phyloP scores from a whole-genome alignment of 805 yeast genomes.

The Wickerhamomyces ciferrii region DNA sequence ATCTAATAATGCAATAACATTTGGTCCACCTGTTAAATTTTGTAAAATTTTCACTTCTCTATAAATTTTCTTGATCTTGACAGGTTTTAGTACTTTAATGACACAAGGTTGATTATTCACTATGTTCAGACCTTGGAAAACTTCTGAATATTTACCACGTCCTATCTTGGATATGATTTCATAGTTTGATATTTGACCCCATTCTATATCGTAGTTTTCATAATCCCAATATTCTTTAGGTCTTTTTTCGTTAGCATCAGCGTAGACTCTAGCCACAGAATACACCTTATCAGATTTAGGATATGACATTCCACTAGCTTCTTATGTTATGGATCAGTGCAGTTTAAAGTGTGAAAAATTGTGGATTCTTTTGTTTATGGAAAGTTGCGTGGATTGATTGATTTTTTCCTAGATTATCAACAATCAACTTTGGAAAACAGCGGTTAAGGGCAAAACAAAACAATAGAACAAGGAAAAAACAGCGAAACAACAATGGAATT shows the following conservation, averaged over 20 bases:
- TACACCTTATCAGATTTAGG: constrained; percentile 25
- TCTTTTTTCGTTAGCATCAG: constrained; percentile 63
- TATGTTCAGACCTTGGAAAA: constrained; percentile 77
- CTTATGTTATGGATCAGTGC: too few species aligned
- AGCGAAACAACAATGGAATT: too few species aligned
- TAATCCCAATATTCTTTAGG: constrained; percentile 84
- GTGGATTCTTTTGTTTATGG: neutral
- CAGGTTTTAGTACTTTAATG: constrained; percentile 88
- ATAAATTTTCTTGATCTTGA: constrained; percentile 84
- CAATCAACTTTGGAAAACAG: neutral
- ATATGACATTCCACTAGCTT: constrained; percentile 10
- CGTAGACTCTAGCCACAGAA: constrained; percentile 60
- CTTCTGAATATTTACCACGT: constrained; percentile 94
- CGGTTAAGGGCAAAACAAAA: neutral
- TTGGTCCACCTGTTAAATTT: constrained; percentile 81
- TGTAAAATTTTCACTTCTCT: constrained; percentile 86
- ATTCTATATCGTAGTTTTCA: constrained; percentile 56
- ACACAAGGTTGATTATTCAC: constrained; percentile 63
- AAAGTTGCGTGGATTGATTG: neutral
- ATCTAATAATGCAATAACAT: constrained; percentile 71
- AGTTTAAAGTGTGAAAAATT: too few species aligned
- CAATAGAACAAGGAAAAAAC: neutral
- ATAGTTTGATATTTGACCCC: constrained; percentile 58
- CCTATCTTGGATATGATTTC: constrained; percentile 85
- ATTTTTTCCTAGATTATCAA: neutral